Percentiles rank a stretch among this genome's conserved stretches.
These are phyloP conservation scores for Schizophyllum amplum DNA, from an alignment of 1,284 basidiomycete genomes.

Conservation along the genomic window DNA sequence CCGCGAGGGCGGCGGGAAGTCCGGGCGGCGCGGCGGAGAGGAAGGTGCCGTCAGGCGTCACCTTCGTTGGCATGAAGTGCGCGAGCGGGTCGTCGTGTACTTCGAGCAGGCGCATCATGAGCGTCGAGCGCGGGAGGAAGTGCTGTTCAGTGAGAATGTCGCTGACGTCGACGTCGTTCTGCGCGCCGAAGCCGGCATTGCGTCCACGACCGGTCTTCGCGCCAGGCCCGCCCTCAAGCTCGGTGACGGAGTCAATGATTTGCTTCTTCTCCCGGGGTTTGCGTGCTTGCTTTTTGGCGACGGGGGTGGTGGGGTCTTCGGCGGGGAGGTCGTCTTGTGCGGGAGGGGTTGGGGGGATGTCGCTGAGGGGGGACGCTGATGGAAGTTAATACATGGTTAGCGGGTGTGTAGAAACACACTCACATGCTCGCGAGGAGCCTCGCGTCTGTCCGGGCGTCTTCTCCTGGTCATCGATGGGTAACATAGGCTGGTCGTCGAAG, in stretches of 20 bases:
- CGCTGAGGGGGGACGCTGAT: conserved; percentile 66
- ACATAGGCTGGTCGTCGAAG: conserved; percentile 45
- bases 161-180: conserved; percentile 58
- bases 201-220: conserved; percentile 41
- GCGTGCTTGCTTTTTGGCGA: conserved; percentile 33
- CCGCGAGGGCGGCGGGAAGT: conserved; percentile 70
- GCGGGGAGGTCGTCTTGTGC: conserved; percentile 37
- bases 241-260: conserved; percentile 78
- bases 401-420: conserved; percentile 20
- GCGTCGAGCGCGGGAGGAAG: conserved; percentile 76
- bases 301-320: conserved; percentile 23
- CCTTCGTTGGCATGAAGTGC: conserved; percentile 78
- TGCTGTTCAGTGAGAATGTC: conserved; percentile 72
- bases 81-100: conserved; percentile 80
- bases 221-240: conserved; percentile 68
- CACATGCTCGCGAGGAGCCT: conserved; percentile 63
- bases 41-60: conserved; percentile 61
- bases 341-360: conserved; percentile 63
- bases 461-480: conserved; percentile 28
- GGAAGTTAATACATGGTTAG: conserved; percentile 5
- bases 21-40: conserved; percentile 80
- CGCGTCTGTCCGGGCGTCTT: conserved; percentile 51
- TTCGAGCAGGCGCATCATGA: conserved; percentile 75
- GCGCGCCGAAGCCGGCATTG: conserved; percentile 45
- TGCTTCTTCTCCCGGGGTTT: conserved; percentile 67